A percentile compares a stretch with the other conserved stretches of the same genome.
Conservation (phyloP, 768 basidiomycete genomes). For the Russula sp. region DNA sequence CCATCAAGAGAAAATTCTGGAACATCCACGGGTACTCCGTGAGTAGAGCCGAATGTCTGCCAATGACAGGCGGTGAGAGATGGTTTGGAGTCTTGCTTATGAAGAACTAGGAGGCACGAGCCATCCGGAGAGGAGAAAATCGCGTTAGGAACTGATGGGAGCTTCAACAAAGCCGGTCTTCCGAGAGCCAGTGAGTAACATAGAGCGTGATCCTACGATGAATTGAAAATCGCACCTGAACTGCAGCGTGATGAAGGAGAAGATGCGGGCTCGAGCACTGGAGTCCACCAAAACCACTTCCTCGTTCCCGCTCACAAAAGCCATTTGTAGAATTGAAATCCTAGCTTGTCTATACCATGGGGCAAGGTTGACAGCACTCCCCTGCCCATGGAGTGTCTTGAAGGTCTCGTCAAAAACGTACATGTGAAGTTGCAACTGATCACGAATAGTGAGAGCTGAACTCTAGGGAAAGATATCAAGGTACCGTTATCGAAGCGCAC, state of each 20-base stretch:
- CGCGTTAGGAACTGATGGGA: slow-evolving; percentile 30
- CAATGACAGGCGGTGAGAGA: slow-evolving; percentile 43
- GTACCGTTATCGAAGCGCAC: slow-evolving; percentile 38
- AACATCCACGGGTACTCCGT: slow-evolving; percentile 36
- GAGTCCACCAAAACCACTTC: slow-evolving; percentile 48
- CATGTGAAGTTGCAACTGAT: slow-evolving; percentile 34
- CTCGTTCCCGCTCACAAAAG: slow-evolving; percentile 44
- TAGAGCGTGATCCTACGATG: not conserved
- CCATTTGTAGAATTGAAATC: slow-evolving; percentile 29
- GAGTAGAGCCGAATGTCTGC: slow-evolving; percentile 45
- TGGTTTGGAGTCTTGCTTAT: slow-evolving; percentile 7
- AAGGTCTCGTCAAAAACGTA: slow-evolving; percentile 43
- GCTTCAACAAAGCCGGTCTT: slow-evolving; percentile 40
- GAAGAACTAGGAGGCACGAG: slow-evolving; percentile 39
- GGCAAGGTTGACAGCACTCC: slow-evolving; percentile 34
- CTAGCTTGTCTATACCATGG: slow-evolving; percentile 35
- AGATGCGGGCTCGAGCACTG: slow-evolving; percentile 38
- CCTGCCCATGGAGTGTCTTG: slow-evolving; percentile 34
- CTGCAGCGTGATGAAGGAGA: slow-evolving; percentile 44
- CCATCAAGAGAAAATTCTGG: slow-evolving; percentile 23
- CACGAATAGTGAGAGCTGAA: not conserved
- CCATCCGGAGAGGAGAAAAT: slow-evolving; percentile 47
- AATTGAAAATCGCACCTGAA: slow-evolving; percentile 36
- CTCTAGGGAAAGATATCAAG: not conserved
- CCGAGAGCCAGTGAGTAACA: not conserved